phyloP scores from a whole-genome alignment of 2,329 filamentous ascomycete genomes.

The Coniochaeta pulveracea region DNA sequence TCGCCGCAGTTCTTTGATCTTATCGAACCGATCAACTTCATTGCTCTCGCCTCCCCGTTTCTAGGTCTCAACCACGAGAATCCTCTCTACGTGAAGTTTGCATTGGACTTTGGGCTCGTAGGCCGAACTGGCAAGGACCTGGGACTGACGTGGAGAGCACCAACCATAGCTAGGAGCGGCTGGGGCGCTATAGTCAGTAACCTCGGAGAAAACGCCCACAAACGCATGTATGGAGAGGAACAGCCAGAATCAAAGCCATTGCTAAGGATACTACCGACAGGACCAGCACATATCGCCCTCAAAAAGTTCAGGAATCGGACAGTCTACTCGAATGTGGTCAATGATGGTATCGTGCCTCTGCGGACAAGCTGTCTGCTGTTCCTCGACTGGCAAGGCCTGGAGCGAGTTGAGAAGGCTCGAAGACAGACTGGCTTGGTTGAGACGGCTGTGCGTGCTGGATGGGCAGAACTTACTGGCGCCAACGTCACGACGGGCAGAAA shows the following conservation, averaged over 20 bases:
- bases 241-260: conserved; percentile 82
- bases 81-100: conserved; percentile 93
- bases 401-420: conserved; percentile 85
- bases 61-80: conserved; percentile 94
- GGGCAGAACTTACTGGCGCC: conserved; percentile 79
- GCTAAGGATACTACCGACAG: conserved; percentile 78
- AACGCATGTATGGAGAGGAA: conserved; percentile 43
- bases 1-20: conserved; percentile 81
- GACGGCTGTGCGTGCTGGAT: conserved; percentile 86
- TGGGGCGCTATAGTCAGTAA: conserved; percentile 84
- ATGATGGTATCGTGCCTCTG: conserved; percentile 91
- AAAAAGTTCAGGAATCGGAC: conserved; percentile 85
- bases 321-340: conserved; percentile 93
- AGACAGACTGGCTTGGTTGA: conserved; percentile 87
- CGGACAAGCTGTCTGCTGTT: conserved; percentile 95
- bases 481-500: conserved; percentile 39
- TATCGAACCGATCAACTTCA: conserved; percentile 84
- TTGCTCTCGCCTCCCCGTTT: conserved; percentile 77
- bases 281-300: conserved; percentile 77
- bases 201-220: conserved; percentile 57
- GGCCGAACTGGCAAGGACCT: conserved; percentile 94
- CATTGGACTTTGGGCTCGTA: conserved; percentile 88
- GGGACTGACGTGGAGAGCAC: conserved; percentile 86
- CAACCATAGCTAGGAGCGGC: conserved; percentile 71
- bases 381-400: conserved; percentile 89